Evolutionary conservation across 1,284 basidiomycete genomes (phyloP).

Genomic region (Sphagnurus paluster): DNA sequence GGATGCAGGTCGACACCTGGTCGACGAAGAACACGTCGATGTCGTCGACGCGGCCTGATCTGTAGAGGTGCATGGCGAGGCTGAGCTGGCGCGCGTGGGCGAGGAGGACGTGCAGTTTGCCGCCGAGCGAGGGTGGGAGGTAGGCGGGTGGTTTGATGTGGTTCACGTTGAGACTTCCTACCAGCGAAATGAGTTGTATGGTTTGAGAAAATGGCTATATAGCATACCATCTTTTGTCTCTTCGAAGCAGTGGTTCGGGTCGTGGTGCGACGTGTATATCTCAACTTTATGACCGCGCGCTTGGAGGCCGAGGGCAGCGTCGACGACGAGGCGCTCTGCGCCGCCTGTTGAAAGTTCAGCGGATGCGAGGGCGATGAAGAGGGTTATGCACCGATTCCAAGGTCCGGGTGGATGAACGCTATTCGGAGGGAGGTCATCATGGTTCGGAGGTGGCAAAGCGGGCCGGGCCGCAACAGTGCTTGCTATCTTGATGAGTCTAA

Average conservation of each 20-base stretch:
- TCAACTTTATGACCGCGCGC: slow-evolving; percentile 84
- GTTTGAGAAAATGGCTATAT: not conserved
- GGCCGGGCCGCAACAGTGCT: too few species aligned
- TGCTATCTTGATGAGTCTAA: not conserved
- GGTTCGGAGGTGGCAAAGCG: too few species aligned
- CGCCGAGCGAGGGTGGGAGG: slow-evolving; percentile 78
- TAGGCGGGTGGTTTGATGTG: slow-evolving; percentile 71
- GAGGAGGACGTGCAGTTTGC: slow-evolving; percentile 85
- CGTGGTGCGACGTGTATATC: slow-evolving; percentile 94
- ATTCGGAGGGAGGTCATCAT: too few species aligned
- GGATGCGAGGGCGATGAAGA: too few species aligned
- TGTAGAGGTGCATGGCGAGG: slow-evolving; percentile 48
- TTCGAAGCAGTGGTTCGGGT: slow-evolving; percentile 83
- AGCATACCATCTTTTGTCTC: slow-evolving; percentile 82
- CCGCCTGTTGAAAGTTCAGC: too few species aligned
- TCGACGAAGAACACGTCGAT: slow-evolving; percentile 95
- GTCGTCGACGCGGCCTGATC: slow-evolving; percentile 41
- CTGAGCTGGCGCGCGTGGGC: slow-evolving; percentile 90
- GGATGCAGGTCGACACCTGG: slow-evolving; percentile 91
- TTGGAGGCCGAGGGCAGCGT: slow-evolving; percentile 89
- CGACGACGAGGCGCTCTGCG: slow-evolving; percentile 94
- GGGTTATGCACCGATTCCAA: too few species aligned
- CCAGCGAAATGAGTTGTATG: not conserved
- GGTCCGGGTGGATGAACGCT: too few species aligned
- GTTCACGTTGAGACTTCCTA: slow-evolving; percentile 86